Conservation (phyloP, 2,329 filamentous ascomycete species). For the Botryotinia convoluta region DNA sequence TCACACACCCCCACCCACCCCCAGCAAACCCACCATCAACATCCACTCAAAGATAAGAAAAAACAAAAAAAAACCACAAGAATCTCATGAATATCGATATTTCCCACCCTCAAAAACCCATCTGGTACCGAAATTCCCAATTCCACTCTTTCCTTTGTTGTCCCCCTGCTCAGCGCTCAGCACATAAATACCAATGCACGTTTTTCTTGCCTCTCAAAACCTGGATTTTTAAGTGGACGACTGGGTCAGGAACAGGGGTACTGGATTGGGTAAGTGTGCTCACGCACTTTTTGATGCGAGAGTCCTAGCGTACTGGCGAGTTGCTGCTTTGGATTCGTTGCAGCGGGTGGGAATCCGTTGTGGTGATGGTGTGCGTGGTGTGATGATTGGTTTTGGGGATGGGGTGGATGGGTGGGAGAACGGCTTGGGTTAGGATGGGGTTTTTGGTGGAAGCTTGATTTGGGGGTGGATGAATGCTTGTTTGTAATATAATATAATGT, state of each 20-base stretch:
- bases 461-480: neutral
- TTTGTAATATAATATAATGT: neutral
- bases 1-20: neutral
- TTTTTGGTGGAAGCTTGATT: neutral
- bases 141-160: neutral
- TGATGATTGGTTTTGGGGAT: neutral
- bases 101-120: neutral
- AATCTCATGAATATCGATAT: conserved; percentile 7
- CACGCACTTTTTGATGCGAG: too few species aligned
- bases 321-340: neutral
- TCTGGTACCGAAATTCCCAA: neutral
- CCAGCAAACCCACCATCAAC: neutral
- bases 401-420: neutral
- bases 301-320: neutral
- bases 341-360: neutral
- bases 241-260: neutral
- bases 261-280: neutral
- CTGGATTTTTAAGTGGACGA: neutral
- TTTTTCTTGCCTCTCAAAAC: neutral
- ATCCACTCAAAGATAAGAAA: neutral
- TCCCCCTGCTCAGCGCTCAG: neutral
- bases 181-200: neutral
- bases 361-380: neutral
- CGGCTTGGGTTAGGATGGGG: neutral
- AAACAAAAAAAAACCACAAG: neutral